Base-by-base conservation (phyloP, 1,139 yeast species). In the Pichia kudriavzevii region DNA sequence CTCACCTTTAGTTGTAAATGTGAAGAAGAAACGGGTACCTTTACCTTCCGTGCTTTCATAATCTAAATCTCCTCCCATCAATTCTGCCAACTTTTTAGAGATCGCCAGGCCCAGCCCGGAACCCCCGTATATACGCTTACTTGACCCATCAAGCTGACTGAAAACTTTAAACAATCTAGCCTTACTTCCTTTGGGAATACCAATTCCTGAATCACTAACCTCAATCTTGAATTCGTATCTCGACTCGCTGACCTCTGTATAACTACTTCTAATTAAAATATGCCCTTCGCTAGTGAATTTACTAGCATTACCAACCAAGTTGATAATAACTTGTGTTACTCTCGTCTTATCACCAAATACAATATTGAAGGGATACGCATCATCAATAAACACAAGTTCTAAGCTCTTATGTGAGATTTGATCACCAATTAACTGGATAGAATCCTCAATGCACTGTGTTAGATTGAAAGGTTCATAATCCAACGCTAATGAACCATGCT, bases 71-170 rank as follows among this genome's bases (percentile, higher is more conserved):
- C 80, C 80, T 23, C 75, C 76, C 80, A 75, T 74, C 23, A 72
- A 51, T 37, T 72, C 77, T 1, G 74, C 71, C 22, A 74, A 58
- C 49, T 70, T 72, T 47, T 72, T 73, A 13, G 77, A 70, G 33
- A 75, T 74, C 0, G 79, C 75, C 30, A 75, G 55, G 1, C 81
- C 80, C 14, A 75, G 56, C 0, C 81, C 81, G 0, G 79, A 64
- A 2, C 81, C 81, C 10, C 80, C 80, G 54, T 64, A 70, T 4
- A 60, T 69, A 40, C 81, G 58, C 42, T 72, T 61, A 1, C 77
- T 64, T 2, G 78, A 71, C 1, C 77, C 77, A 50, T 75, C 80
- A 14, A 72, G 78, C 52, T 74, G 80, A 25, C 74, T 69, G 46
- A 75, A 75, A 2, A 76, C 76, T 5, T 75, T 69, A 53, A 75